These are phyloP conservation scores for Russula ochroleuca DNA, from an alignment of 768 basidiomycete genomes.

Conservation along the genomic window DNA sequence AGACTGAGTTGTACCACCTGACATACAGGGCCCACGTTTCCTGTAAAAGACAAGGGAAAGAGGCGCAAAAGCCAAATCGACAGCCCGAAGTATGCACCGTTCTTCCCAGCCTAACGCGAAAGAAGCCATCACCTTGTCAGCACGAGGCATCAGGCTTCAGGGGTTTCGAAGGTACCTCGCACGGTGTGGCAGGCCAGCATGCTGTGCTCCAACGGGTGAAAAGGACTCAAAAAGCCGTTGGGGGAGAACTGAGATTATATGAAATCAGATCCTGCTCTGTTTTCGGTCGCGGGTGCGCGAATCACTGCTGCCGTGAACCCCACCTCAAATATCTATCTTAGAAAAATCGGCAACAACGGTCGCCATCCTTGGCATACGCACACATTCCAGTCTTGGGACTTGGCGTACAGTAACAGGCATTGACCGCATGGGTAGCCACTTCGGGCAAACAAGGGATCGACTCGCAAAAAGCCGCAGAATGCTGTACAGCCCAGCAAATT, in stretches of 20 bases:
- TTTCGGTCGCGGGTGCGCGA: not conserved
- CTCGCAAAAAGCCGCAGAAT: not conserved
- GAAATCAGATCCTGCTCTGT: not conserved
- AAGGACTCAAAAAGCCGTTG: not conserved
- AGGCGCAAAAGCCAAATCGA: not conserved
- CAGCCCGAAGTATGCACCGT: not conserved
- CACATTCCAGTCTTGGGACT: not conserved
- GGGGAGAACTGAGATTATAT: not conserved
- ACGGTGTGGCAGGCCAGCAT: not conserved
- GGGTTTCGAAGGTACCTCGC: not conserved
- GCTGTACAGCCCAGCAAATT: not conserved
- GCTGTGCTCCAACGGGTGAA: not conserved
- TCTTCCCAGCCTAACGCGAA: not conserved
- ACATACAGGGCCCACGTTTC: not conserved
- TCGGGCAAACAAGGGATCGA: not conserved
- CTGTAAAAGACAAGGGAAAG: not conserved
- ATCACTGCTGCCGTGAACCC: not conserved
- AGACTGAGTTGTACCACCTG: not conserved
- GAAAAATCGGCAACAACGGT: not conserved
- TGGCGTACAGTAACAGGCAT: too few relatives aligned
- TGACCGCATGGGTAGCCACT: not conserved
- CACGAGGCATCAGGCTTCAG: constrained; percentile 10
- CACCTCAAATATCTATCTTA: not conserved
- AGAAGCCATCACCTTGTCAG: not conserved
- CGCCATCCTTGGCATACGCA: not conserved